Base-by-base conservation (phyloP, 495 filamentous ascomycete species). In the Aspergillus carlsbadensis region DNA sequence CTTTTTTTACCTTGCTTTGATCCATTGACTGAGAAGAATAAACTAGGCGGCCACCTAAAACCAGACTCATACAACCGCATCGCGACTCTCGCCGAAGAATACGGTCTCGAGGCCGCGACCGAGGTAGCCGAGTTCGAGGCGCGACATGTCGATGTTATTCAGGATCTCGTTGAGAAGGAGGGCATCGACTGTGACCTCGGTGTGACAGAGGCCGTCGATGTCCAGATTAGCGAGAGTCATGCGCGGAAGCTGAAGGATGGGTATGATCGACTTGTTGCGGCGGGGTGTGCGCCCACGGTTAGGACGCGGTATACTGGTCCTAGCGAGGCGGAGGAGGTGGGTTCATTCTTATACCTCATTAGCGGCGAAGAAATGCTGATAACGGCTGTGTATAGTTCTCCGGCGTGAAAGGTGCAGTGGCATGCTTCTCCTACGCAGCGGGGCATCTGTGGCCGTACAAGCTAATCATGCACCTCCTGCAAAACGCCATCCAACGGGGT, bases 371-470 rank as follows among this genome's bases (percentile, higher is more conserved):
- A 34, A 7, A 15, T 5, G 36, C 56, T 63, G 35, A 61, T 68
- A 56, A 29, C 8, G 4, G 26, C 33, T 49, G 10, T 49, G 10
- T 22, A 6, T 29, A 74, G 59, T 67, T 81, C 39, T 73, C 76
- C 6, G 74, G 71, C 18, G 80, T 82, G 14, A 73, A 75, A 35
- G 80, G 76, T 4, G 79, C 79, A 0, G 67, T 54, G 15, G 69
- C 78, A 0, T 79, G 73, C 11, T 69, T 74, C 41, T 60, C 58
- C 5, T 70, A 69, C 11, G 62, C 66, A 2, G 74, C 82, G 2
- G 80, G 70, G 0, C 71, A 74, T 33, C 65, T 84, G 5, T 95
- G 89, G 90, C 91, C 91, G 0, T 95, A 94, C 67, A 95, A 95
- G 68, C 80, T 92, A 20, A 83, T 94, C 8, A 70, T 84, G 7